Conservation (phyloP, 331 rosid species). For the Acacia pycnantha region DNA sequence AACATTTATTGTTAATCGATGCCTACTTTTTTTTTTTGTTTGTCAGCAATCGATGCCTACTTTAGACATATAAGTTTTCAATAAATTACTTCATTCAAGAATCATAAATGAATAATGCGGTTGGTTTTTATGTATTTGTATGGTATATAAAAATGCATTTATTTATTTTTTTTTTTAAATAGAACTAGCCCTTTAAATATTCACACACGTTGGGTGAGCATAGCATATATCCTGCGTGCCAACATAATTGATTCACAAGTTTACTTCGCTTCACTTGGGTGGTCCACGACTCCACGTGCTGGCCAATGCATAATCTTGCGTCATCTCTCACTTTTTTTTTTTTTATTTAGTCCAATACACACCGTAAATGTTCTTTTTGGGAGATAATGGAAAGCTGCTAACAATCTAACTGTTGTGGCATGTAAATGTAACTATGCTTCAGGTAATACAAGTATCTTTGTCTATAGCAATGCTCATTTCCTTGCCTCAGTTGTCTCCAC, state of each 20-base stretch:
- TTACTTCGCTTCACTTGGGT: not conserved
- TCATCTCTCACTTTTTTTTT: not conserved
- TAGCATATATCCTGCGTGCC: constrained; percentile 23
- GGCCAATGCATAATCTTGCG: constrained; percentile 14
- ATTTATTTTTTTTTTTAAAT: not conserved
- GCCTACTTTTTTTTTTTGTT: no score
- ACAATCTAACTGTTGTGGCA: not conserved
- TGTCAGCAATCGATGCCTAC: not conserved
- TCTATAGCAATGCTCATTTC: not conserved
- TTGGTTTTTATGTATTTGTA: no score
- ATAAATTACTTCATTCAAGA: not conserved
- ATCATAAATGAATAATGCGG: no score
- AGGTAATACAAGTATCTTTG: not conserved
- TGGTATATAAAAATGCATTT: not conserved
- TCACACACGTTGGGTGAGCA: constrained; percentile 6
- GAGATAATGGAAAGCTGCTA: not conserved
- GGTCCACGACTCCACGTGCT: constrained; percentile 6
- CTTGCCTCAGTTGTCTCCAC: not conserved
- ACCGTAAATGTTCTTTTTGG: not conserved
- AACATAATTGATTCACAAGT: not conserved
- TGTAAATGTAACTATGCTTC: not conserved
- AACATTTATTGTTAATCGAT: no score
- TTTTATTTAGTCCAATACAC: not conserved
- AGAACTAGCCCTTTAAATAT: constrained; percentile 1
- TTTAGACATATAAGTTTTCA: not conserved